Conservation (phyloP, 441 rosid species). For the Erysimum pusillum region DNA sequence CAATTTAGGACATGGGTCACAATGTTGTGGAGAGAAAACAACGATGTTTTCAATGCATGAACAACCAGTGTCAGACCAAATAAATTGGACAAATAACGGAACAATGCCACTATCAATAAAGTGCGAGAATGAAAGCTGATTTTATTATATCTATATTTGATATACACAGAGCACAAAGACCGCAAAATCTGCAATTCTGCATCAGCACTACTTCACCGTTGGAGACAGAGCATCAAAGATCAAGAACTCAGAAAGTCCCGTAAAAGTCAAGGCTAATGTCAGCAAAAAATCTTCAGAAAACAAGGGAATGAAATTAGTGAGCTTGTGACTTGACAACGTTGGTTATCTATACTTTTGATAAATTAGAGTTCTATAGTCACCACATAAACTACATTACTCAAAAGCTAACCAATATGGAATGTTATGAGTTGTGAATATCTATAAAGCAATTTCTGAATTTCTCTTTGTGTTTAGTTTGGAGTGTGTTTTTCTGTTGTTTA, state of each 20-base stretch:
- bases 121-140: no score
- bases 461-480: neutral
- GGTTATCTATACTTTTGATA: neutral
- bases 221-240: slow-evolving; percentile 28
- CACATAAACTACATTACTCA: neutral
- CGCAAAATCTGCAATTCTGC: slow-evolving; percentile 27
- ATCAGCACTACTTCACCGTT: slow-evolving; percentile 8
- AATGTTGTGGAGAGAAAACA: no score
- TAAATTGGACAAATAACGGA: no score
- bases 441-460: neutral
- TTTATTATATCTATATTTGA: no score
- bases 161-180: slow-evolving; percentile 11
- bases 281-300: neutral
- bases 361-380: neutral
- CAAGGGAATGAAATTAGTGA: neutral
- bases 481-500: neutral
- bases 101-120: no score
- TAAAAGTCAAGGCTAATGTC: neutral
- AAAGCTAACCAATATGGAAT: neutral
- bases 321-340: neutral
- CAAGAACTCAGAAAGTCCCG: neutral
- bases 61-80: no score
- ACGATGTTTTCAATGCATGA: no score
- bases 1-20: no score
- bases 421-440: neutral